These are phyloP conservation scores for Penicillium decumbens DNA, from an alignment of 2,329 filamentous ascomycete genomes.

Conservation along the genomic window DNA sequence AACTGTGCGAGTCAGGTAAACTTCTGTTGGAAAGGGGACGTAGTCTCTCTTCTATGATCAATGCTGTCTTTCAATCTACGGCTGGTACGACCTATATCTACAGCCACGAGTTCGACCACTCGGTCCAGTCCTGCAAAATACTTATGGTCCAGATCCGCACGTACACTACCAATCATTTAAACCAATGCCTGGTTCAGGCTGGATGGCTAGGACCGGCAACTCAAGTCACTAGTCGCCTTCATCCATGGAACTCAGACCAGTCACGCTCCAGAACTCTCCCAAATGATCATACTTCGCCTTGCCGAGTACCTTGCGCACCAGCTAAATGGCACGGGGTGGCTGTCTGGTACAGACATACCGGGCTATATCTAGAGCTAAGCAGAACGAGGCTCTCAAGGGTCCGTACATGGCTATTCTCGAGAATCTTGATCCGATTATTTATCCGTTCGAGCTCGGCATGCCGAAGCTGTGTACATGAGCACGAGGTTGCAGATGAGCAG, in stretches of 20 bases:
- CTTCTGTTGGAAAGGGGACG: too few relatives aligned
- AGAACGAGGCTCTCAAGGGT: conserved; percentile 47
- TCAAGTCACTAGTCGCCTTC: conserved; percentile 36
- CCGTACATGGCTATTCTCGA: conserved; percentile 57
- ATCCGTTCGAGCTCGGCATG: conserved; percentile 57
- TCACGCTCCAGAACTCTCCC: conserved; percentile 50
- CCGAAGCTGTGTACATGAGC: conserved; percentile 54
- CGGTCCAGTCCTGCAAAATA: too few relatives aligned
- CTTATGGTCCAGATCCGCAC: too few relatives aligned
- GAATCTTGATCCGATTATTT: conserved; percentile 57
- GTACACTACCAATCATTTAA: too few relatives aligned
- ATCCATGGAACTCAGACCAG: conserved; percentile 50
- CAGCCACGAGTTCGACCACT: too few relatives aligned
- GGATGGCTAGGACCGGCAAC: conserved; percentile 17
- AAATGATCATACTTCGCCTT: conserved; percentile 38
- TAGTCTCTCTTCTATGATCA: too few relatives aligned
- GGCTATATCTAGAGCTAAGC: conserved; percentile 59
- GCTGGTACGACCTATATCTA: too few relatives aligned
- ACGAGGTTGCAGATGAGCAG: conserved; percentile 39
- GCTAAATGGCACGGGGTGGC: conserved; percentile 54
- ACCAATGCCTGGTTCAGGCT: conserved; percentile 44
- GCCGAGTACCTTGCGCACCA: conserved; percentile 43
- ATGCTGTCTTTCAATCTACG: too few relatives aligned
- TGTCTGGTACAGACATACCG: conserved; percentile 57
- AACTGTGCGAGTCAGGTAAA: too few relatives aligned